Evolutionary conservation across 257 asterid species (phyloP).

Genomic region (Nicotiana attenuata): DNA sequence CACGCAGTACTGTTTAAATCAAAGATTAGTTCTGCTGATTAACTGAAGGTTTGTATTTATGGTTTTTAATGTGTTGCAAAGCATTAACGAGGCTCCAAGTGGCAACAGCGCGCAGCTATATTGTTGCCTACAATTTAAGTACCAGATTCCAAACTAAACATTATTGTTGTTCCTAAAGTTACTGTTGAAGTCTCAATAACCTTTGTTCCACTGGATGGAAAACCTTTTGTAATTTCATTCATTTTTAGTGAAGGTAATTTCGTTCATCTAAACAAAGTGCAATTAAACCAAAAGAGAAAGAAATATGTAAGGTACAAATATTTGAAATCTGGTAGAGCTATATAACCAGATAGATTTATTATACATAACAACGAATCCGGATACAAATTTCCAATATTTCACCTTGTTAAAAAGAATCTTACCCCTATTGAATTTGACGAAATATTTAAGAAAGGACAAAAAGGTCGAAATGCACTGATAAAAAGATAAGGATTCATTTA

Average conservation of each 20-base stretch:
- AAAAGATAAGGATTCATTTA: neutral
- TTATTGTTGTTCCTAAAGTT: neutral
- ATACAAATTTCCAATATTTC: neutral
- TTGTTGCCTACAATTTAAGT: neutral
- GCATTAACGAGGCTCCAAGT: neutral
- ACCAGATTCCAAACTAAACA: neutral
- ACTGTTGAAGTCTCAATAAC: neutral
- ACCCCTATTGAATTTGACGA: neutral
- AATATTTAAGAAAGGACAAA: neutral
- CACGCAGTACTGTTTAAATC: neutral
- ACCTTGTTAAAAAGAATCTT: neutral
- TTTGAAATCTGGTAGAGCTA: neutral
- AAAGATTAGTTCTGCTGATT: neutral
- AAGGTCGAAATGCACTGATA: neutral
- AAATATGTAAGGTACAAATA: neutral
- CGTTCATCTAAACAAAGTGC: neutral
- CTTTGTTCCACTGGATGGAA: neutral
- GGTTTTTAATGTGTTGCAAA: neutral
- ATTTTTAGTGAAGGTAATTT: neutral
- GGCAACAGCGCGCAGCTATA: neutral
- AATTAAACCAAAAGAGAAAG: neutral
- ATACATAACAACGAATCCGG: neutral
- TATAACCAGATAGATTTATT: neutral
- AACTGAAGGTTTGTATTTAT: neutral
- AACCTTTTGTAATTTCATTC: neutral